Evolutionary conservation across 2,329 filamentous ascomycete genomes (phyloP), one percentile per base, ranked within the genome.

Genomic region (Sclerotiophoma versabilis): DNA sequence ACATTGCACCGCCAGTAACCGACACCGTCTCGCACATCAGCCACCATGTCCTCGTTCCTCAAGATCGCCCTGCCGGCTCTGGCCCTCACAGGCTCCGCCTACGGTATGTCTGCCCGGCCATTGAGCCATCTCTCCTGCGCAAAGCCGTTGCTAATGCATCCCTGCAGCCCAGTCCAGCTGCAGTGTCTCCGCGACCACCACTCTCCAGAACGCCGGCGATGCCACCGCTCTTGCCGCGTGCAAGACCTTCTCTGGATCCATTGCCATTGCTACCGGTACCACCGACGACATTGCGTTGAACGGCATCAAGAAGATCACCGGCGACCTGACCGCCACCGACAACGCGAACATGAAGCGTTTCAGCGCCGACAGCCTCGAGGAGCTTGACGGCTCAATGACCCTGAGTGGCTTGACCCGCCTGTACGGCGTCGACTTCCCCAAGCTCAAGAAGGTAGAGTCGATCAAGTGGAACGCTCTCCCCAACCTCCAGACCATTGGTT

Each of bases 391-490:
- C 42, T 76, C 74, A n/a, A 92, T 97, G 81, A 76, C 79, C 54
- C 79, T 98, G 60, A 79, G 83, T 64, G 85, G 85, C 63, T 80
- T 92, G 51, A 90, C 87, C 58, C 79, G 85, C 29, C 82, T 99
- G 50, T 85, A 83, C 65, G 83, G 80, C 50, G 80, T 98, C 56
- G 80, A 77, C 63, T 87, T 96, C 79, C 78, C 82, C 53, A 69
- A 79, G 22, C 86, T 99, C 54, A 82, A 77, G 58, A 78, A 78
- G 27, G 87, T 96, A 59, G 83, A 84, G 63, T 77, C 78, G 53
- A 88, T 98, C 74, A 77, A 83, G 63, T 93, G 90, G 83, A 80
- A 83, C 54, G 89, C 89, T 64, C 85, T 97, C 34, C 87, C 87
- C 58, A 79, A 80, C 62, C 80, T 91, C 32, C 81, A 84, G 68